Percentiles rank a stretch among this genome's conserved stretches.
phyloP scores from a whole-genome alignment of 352 stramenopile genomes.

The Phytophthora parvispora region DNA sequence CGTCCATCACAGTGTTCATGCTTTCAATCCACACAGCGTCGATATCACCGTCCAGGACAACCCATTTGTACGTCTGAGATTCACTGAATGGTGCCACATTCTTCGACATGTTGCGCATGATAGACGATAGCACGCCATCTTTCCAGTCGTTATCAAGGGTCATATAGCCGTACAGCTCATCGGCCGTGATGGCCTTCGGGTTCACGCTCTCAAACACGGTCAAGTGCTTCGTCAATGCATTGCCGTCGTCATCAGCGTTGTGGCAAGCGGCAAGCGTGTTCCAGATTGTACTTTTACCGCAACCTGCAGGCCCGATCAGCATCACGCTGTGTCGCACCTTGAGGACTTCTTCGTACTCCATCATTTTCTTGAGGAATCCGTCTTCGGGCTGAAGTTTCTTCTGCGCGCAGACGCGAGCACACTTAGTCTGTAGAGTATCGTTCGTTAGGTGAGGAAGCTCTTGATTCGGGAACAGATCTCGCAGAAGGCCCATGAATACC shows the following conservation, averaged over 20 bases:
- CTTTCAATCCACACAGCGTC: constrained; percentile 97
- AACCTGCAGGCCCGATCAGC: constrained; percentile 95
- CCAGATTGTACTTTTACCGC: constrained; percentile 97
- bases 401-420: constrained; percentile 58
- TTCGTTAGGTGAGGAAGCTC: constrained; percentile 53
- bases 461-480: constrained; percentile 93
- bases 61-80: constrained; percentile 90
- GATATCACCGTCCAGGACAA: constrained; percentile 96
- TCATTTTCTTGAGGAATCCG: constrained; percentile 96
- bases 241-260: constrained; percentile 55
- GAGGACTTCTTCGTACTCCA: constrained; percentile 96
- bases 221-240: constrained; percentile 89
- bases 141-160: constrained; percentile 98
- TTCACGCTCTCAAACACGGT: constrained; percentile 97
- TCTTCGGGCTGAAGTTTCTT: constrained; percentile 95
- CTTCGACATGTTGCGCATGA: constrained; percentile 98
- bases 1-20: constrained; percentile 95
- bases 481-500: constrained; percentile 95
- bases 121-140: constrained; percentile 96
- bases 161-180: constrained; percentile 97
- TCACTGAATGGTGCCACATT: constrained; percentile 88
- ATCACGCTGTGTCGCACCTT: constrained; percentile 97
- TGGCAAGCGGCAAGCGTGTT: constrained; percentile 92
- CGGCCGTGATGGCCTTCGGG: constrained; percentile 94
- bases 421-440: constrained; percentile 53